phyloP scores from a whole-genome alignment of 2,329 filamentous ascomycete species.

The Ophiostoma novo-ulmi region DNA sequence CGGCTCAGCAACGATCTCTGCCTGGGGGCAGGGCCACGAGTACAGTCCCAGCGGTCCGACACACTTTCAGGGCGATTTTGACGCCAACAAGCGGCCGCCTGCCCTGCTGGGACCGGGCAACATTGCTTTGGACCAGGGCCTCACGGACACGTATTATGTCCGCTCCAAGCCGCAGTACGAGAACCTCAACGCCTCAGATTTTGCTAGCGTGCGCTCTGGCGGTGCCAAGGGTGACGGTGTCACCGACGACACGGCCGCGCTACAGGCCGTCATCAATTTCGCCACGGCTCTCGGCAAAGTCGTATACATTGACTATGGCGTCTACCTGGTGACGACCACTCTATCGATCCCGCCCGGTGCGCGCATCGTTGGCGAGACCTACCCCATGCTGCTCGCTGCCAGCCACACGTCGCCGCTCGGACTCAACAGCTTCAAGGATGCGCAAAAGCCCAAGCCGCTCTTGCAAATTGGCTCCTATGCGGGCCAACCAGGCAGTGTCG shows the following conservation, averaged over 20 bases:
- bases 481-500: conserved; percentile 59
- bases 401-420: conserved; percentile 24
- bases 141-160: conserved; percentile 45
- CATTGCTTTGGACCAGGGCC: neutral
- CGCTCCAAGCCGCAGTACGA: conserved; percentile 71
- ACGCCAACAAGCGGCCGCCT: conserved; percentile 46
- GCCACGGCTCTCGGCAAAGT: conserved; percentile 47
- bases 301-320: conserved; percentile 53
- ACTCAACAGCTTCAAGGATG: conserved; percentile 48
- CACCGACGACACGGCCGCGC: conserved; percentile 55
- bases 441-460: conserved; percentile 56
- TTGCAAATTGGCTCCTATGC: conserved; percentile 52
- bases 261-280: conserved; percentile 52
- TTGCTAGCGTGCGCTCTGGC: conserved; percentile 45
- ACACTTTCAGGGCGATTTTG: conserved; percentile 45
- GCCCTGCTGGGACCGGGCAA: conserved; percentile 42
- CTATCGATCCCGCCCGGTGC: conserved; percentile 43
- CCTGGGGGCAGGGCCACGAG: conserved; percentile 64
- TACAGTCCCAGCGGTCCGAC: conserved; percentile 45
- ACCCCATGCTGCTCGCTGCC: conserved; percentile 21
- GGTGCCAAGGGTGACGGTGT: conserved; percentile 46
- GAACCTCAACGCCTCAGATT: conserved; percentile 48
- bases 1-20: conserved; percentile 50
- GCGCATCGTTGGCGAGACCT: conserved; percentile 55
- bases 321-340: conserved; percentile 48